Evolutionary conservation across 306 rosid species (phyloP).

Genomic region (Urtica urens): DNA sequence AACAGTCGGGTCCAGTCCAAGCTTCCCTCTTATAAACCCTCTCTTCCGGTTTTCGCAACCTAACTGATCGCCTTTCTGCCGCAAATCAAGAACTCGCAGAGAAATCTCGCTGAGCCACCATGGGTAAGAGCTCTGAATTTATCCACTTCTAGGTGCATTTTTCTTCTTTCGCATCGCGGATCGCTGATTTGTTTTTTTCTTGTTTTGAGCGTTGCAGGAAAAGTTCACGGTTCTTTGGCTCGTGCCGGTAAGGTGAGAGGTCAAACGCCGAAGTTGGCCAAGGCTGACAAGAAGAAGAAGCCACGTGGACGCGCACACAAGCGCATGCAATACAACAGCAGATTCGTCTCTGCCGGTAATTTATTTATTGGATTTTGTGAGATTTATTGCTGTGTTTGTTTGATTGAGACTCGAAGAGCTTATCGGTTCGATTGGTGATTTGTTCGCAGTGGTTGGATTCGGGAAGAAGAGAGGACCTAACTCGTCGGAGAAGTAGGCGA

Average conservation of each 20-base stretch:
- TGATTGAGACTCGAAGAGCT: no score
- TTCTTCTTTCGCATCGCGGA: no score
- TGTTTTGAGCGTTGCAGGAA: slow-evolving; percentile 36
- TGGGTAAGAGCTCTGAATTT: no score
- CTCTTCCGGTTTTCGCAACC: no score
- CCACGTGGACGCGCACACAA: slow-evolving; percentile 57
- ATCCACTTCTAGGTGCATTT: no score
- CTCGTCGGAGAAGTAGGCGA: slow-evolving; percentile 44
- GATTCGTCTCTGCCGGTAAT: slow-evolving; percentile 55
- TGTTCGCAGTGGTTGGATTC: slow-evolving; percentile 36
- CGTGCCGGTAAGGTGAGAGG: slow-evolving; percentile 67
- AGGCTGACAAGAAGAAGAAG: slow-evolving; percentile 56
- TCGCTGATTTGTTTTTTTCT: neutral
- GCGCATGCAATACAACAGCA: slow-evolving; percentile 53
- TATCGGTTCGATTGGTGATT: neutral
- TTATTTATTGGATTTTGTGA: no score
- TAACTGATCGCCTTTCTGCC: no score
- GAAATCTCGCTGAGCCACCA: no score
- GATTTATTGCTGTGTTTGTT: no score
- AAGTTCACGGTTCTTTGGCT: slow-evolving; percentile 58
- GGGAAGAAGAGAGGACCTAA: slow-evolving; percentile 58
- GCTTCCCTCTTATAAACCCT: no score
- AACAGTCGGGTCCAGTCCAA: no score
- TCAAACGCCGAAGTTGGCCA: slow-evolving; percentile 62
- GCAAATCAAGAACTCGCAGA: no score